Conservation (phyloP, 441 rosid genomes). For the Francoa sonchifolia region DNA sequence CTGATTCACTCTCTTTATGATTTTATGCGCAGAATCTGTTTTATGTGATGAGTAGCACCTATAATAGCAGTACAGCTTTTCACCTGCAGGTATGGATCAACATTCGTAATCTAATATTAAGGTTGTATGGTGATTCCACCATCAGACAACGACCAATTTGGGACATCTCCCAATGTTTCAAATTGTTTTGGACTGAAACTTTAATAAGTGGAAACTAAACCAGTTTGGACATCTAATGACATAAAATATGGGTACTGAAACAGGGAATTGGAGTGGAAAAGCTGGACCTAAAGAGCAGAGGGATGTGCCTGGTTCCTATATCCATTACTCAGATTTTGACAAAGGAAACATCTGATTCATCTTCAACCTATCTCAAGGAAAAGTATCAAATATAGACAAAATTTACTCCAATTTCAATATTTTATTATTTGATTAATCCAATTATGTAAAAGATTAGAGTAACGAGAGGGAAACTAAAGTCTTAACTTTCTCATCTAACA, state of each 20-base stretch:
- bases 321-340: conserved; percentile 19
- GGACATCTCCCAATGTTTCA: no score
- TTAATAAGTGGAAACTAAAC: not conserved
- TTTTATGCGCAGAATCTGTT: not conserved
- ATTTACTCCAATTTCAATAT: not conserved
- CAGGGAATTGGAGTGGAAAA: conserved; percentile 21
- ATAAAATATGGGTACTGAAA: not conserved
- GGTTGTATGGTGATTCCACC: not conserved
- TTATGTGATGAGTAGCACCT: not conserved
- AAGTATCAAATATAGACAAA: not conserved
- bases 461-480: no score
- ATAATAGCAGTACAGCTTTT: conserved; percentile 8
- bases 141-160: no score
- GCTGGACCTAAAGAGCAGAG: conserved; percentile 32
- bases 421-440: no score
- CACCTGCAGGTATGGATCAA: conserved; percentile 24
- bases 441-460: no score
- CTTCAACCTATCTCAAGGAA: conserved; percentile 1
- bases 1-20: not conserved
- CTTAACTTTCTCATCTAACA: no score
- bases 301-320: conserved; percentile 48
- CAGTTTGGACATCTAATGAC: not conserved
- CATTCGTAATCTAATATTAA: not conserved
- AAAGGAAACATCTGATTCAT: conserved; percentile 10
- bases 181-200: no score